Base-by-base conservation (phyloP, 1,284 basidiomycete genomes). In the Sporisorium reilianum region DNA sequence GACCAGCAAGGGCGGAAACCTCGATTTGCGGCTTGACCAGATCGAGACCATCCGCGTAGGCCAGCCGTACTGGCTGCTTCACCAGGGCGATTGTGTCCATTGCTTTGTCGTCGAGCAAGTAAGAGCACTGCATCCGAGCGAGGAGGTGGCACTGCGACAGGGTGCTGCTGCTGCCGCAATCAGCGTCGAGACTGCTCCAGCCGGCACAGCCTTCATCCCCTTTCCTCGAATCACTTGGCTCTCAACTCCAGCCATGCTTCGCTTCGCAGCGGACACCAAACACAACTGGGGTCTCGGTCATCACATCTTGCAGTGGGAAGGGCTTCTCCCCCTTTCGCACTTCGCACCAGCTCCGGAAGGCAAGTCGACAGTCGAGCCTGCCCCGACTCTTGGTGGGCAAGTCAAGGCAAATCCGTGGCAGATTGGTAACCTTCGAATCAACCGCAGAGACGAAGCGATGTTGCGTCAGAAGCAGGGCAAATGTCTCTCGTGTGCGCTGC, bases 11-110 rank as follows among this genome's bases (percentile, higher is more conserved):
- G 62, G 62, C 22, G 66, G 67, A 23, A 54, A 64, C 36, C 48
- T 75, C 30, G 28, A 38, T 22, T 1, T 49, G 22, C 56, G 60
- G 14, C 54, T 75, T 28, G 64, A 70, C 20, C 49, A 70, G 42
- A 53, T 75, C 25, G 41, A 20, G 3, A 5, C 23, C 5, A 18
- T 75, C 9, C 63, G 72, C 6, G 45, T 65, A 4, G 72, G 72
- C 11, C 63, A 70, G 49, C 72, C 72, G 3, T 75, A 70, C 45
- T 75, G 72, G 72, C 7, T 75, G 45, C 60, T 75, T 7, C 72
- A 75, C 28, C 72, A 75, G 25, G 72, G 72, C 28, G 72, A 70
- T 22, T 75, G 72, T 38, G 54, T 62, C 1, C 72, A 75, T 18
- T 59, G 59, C 48, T 67, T 75, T 25, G 57, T 66, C n/a, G 32